Conservation (phyloP, 2,329 filamentous ascomycete genomes). For the Neurospora sp. region DNA sequence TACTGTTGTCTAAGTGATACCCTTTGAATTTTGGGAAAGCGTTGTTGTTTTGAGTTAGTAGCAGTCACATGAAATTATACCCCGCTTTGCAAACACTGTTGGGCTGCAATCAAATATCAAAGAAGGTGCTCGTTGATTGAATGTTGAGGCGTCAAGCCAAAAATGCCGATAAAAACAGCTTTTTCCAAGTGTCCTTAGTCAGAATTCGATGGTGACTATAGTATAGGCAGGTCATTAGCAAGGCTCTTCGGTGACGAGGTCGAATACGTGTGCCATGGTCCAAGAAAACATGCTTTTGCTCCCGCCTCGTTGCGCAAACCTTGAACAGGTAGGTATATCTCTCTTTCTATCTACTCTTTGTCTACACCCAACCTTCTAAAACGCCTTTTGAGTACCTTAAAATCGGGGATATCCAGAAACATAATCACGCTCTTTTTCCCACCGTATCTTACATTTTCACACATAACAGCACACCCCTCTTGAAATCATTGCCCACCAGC, state of each 20-base stretch:
- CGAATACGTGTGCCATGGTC: too few relatives aligned
- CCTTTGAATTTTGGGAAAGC: neutral
- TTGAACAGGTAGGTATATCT: neutral
- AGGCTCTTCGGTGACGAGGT: too few relatives aligned
- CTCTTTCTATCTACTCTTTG: neutral
- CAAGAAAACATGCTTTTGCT: neutral
- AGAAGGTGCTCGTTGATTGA: neutral
- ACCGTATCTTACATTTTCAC: neutral
- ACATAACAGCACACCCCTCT: too few relatives aligned
- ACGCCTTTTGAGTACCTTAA: neutral
- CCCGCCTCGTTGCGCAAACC: neutral
- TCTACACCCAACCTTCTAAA: neutral
- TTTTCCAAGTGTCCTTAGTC: neutral
- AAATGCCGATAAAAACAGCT: neutral
- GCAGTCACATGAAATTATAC: neutral
- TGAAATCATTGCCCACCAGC: neutral
- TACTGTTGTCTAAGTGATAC: conserved; percentile 22
- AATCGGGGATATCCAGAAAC: neutral
- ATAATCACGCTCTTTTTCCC: neutral
- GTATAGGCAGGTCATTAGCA: neutral
- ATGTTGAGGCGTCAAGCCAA: neutral
- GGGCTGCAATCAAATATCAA: neutral
- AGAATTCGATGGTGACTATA: neutral
- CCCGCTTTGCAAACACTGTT: neutral
- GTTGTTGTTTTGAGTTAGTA: neutral